Evolutionary conservation across 495 filamentous ascomycete genomes (phyloP).

Genomic region (Hapsidospora chrysogenum): DNA sequence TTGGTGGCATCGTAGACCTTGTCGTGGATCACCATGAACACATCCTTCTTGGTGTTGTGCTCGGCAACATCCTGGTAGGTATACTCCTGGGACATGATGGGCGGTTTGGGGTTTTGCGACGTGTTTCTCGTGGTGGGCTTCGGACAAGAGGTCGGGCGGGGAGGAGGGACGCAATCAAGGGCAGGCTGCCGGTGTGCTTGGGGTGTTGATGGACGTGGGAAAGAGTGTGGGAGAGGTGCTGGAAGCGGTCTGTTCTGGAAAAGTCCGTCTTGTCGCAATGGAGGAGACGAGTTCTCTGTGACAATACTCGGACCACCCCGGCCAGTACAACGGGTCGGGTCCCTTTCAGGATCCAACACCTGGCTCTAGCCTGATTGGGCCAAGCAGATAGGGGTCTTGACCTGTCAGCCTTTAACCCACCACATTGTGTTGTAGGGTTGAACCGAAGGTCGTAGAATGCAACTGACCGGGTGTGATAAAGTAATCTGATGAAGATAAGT

Average conservation of each 20-base stretch:
- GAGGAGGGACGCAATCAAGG: background rate
- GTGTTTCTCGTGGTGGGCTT: background rate
- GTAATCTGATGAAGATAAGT: no score
- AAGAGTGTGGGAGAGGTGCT: slow-evolving; percentile 6
- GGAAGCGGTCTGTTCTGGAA: background rate
- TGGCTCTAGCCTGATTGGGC: no score
- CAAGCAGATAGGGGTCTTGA: no score
- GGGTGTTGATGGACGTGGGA: slow-evolving; percentile 4
- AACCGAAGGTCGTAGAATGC: no score
- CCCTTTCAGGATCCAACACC: no score
- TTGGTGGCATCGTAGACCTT: slow-evolving; percentile 80
- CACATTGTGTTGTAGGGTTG: no score
- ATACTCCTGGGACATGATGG: slow-evolving; percentile 33
- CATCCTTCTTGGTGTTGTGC: slow-evolving; percentile 93
- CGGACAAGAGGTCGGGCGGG: background rate
- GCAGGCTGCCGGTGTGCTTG: background rate
- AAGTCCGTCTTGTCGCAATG: no score
- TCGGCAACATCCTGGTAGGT: slow-evolving; percentile 72
- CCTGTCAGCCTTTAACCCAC: no score
- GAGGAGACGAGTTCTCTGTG: no score
- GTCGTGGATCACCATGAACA: slow-evolving; percentile 84
- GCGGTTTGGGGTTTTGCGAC: slow-evolving; percentile 1
- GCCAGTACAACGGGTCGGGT: no score
- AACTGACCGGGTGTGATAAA: no score
- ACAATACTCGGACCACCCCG: no score